Evolutionary conservation across 768 basidiomycete genomes (phyloP), one percentile per base, ranked within the genome.

Genomic region (Agaricus blazei): DNA sequence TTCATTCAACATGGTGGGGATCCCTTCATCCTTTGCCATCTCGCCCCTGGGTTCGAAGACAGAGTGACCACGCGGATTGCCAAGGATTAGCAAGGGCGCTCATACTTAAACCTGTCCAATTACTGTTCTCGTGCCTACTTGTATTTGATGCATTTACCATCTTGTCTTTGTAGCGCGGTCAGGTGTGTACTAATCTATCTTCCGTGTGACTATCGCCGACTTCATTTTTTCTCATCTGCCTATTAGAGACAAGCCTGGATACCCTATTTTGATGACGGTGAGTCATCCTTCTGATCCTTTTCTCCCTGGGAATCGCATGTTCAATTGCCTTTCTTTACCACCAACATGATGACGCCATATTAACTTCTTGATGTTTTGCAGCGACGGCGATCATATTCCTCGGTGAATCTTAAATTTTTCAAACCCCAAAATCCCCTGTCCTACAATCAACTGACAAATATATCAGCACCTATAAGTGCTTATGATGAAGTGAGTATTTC

Each of bases 351-450:
- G 24, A 34, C 11, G 27, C 48, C n/a, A 58, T 19, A 4, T 23
- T 34, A 52, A 60, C 42, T 52, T 24, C 51, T 36, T 12, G 43
- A 23, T 54, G 44, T 53, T 45, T 42, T 56, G 47, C 64, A 90
- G 88, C 88, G 3, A 85, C 87, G 43, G 89, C 90, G 31, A 85
- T 93, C 64, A 92, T 93, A 67, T 93, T 93, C 68, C 72, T 93
- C 48, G 74, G 75, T 73, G 64, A 48, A 51, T 46, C 19, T 19
- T 34, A 42, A 43, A 42, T 29, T 40, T 47, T 14, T 37, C 24
- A n/a, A 15, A 15, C 47, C 29, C 44, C 48, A 19, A 28, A 41
- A 56, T 31, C 45, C 51, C 38, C 36, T 37, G 14, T 37, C 14
- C 36, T 14, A 41, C 40, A 41, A 41, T 29, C 19, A 11, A 51